A percentile compares a stretch with the other conserved stretches of the same genome.
phyloP scores from a whole-genome alignment of 441 rosid species.

The Raphanus hybrid region DNA sequence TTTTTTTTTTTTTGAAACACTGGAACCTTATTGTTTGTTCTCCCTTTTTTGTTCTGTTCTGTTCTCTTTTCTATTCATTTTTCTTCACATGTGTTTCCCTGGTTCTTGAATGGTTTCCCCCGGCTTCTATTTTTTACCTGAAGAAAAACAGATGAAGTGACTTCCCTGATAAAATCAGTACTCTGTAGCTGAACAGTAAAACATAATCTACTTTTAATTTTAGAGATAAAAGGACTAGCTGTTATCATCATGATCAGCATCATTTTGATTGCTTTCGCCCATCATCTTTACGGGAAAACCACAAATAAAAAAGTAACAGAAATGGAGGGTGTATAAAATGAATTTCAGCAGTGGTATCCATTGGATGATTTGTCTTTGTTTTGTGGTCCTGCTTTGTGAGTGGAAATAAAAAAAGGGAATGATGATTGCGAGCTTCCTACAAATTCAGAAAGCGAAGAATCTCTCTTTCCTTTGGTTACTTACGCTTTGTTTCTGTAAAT shows the following conservation, averaged over 20 bases:
- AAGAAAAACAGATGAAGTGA: not conserved
- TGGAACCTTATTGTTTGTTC: conserved; percentile 31
- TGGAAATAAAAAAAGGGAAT: conserved; percentile 26
- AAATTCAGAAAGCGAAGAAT: conserved; percentile 42
- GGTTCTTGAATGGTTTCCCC: conserved; percentile 15
- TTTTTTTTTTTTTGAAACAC: no score
- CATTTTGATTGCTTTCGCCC: conserved; percentile 35
- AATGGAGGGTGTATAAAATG: conserved; percentile 19
- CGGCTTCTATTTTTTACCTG: not conserved
- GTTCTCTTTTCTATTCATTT: conserved; percentile 32
- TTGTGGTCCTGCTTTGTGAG: conserved; percentile 38
- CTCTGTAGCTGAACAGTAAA: not conserved
- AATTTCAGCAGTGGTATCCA: conserved; percentile 39
- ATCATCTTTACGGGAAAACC: conserved; percentile 28
- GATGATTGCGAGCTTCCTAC: conserved; percentile 27
- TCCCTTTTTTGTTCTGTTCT: conserved; percentile 22
- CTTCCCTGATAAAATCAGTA: not conserved
- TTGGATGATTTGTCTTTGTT: conserved; percentile 35
- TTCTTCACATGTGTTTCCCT: conserved; percentile 29
- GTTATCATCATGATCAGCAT: conserved; percentile 9
- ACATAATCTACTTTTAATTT: not conserved
- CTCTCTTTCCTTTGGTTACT: conserved; percentile 34
- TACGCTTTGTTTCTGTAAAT: conserved; percentile 29
- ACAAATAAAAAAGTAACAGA: conserved; percentile 9
- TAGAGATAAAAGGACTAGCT: not conserved